phyloP scores from a whole-genome alignment of 2,329 filamentous ascomycete species.

The Orbilia blumenaviensis region DNA sequence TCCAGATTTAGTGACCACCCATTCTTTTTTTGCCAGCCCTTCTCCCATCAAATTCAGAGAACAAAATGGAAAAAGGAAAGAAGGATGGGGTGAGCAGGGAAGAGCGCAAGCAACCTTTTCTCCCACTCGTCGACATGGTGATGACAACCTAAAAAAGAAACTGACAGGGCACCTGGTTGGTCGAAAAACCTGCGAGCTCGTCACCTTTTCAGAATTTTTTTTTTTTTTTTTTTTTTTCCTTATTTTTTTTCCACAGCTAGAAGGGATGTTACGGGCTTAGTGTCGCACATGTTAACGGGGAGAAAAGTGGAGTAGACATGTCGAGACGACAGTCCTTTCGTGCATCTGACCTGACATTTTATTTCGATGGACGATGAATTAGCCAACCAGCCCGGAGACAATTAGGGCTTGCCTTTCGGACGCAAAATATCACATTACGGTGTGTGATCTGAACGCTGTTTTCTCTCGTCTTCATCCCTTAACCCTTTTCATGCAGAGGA shows the following conservation, averaged over 20 bases:
- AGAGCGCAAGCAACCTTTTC: slow-evolving; percentile 39
- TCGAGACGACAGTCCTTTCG: slow-evolving; percentile 48
- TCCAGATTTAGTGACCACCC: slow-evolving; percentile 54
- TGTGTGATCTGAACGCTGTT: neutral
- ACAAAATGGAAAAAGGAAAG: slow-evolving; percentile 17
- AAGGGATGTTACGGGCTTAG: slow-evolving; percentile 41
- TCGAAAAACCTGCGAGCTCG: slow-evolving; percentile 46
- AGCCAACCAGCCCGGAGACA: slow-evolving; percentile 39
- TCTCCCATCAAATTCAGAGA: neutral
- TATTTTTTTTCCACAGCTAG: slow-evolving; percentile 14
- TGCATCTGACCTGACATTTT: slow-evolving; percentile 49
- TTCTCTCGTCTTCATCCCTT: slow-evolving; percentile 13
- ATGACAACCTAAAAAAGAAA: slow-evolving; percentile 53
- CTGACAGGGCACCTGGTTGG: slow-evolving; percentile 39
- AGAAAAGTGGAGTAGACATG: slow-evolving; percentile 46
- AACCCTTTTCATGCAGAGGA: slow-evolving; percentile 19
- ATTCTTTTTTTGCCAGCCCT: neutral
- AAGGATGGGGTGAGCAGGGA: slow-evolving; percentile 20
- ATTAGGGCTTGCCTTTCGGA: slow-evolving; percentile 17
- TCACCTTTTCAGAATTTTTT: slow-evolving; percentile 23
- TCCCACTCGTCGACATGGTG: slow-evolving; percentile 38
- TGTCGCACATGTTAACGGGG: slow-evolving; percentile 46
- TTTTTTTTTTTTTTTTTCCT: slow-evolving; percentile 24
- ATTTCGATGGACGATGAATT: neutral
- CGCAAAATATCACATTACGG: slow-evolving; percentile 30